These are phyloP conservation scores for Caulochytrium protostelioides DNA, from an alignment of 371 early-diverging fungal species.

Conservation along the genomic window DNA sequence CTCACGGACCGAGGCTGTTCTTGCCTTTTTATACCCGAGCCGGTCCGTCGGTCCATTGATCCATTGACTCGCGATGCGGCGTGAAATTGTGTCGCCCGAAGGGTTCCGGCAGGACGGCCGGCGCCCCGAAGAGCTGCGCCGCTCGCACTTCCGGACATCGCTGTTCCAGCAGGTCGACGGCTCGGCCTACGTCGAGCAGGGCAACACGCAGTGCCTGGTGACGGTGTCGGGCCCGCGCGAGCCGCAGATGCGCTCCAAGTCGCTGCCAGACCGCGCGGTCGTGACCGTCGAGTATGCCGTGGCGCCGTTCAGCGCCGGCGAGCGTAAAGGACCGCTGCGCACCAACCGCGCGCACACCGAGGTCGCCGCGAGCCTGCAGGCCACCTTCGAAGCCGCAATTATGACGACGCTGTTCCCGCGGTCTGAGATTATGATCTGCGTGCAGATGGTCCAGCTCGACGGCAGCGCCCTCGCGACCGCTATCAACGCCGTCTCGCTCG, in stretches of 20 bases:
- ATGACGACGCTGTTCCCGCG: conserved; percentile 48
- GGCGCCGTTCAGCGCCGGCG: conserved; percentile 76
- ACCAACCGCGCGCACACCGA: too few species aligned
- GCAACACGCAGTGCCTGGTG: conserved; percentile 79
- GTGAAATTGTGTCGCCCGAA: conserved; percentile 41
- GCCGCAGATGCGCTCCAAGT: conserved; percentile 35
- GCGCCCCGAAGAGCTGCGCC: conserved; percentile 68
- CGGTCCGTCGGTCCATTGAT: too few species aligned
- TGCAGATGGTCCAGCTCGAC: conserved; percentile 78
- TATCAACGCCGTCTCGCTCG: conserved; percentile 83
- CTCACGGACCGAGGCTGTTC: conserved; percentile 21
- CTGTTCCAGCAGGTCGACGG: conserved; percentile 65
- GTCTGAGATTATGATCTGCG: conserved; percentile 74
- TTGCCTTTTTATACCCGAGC: too few species aligned
- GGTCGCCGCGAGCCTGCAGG: conserved; percentile 55
- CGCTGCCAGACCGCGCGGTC: conserved; percentile 51
- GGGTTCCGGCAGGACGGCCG: conserved; percentile 84
- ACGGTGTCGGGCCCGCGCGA: conserved; percentile 87
- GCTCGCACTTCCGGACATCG: conserved; percentile 51
- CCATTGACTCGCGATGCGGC: too few species aligned
- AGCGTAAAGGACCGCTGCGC: conserved; percentile 58
- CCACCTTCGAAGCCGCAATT: conserved; percentile 80
- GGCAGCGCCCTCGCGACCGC: conserved; percentile 44
- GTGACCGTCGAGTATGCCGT: conserved; percentile 74
- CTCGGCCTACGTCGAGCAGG: conserved; percentile 81